Conservation (phyloP, 305 asterid genomes). For the Solanum hybrid region DNA sequence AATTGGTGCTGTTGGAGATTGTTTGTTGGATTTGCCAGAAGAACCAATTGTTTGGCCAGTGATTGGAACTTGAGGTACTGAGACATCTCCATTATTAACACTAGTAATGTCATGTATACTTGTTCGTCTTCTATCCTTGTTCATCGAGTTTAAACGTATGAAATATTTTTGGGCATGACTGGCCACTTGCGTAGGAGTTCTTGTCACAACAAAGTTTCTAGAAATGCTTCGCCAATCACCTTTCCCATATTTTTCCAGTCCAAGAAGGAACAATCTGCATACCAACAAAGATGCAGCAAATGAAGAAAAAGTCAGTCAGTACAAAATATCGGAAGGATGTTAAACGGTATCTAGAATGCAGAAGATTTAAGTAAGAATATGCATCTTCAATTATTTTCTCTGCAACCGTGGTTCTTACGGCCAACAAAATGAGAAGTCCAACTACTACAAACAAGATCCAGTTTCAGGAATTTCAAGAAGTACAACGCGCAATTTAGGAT, state of each 20-base stretch:
- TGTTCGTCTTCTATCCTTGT: conserved; percentile 76
- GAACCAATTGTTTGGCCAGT: conserved; percentile 64
- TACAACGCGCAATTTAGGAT: background rate
- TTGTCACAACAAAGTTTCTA: conserved; percentile 71
- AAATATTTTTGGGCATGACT: conserved; percentile 91
- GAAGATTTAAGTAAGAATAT: background rate
- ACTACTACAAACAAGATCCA: background rate
- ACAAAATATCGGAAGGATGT: background rate
- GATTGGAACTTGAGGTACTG: conserved; percentile 71
- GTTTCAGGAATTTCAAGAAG: background rate
- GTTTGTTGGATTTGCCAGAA: conserved; percentile 42
- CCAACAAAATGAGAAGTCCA: background rate
- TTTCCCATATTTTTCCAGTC: conserved; percentile 65
- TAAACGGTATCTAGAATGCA: background rate
- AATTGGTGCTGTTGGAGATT: conserved; percentile 19
- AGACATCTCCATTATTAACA: conserved; percentile 48
- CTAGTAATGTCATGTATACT: conserved; percentile 90
- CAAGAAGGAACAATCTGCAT: conserved; percentile 73
- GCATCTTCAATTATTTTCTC: background rate
- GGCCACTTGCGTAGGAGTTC: conserved; percentile 92
- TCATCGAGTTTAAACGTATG: conserved; percentile 79
- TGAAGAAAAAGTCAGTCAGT: background rate
- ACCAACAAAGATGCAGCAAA: background rate
- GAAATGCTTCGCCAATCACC: conserved; percentile 95
- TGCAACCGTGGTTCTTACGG: background rate